phyloP scores from a whole-genome alignment of 2,329 filamentous ascomycete genomes.

The Didymella keratinophila region DNA sequence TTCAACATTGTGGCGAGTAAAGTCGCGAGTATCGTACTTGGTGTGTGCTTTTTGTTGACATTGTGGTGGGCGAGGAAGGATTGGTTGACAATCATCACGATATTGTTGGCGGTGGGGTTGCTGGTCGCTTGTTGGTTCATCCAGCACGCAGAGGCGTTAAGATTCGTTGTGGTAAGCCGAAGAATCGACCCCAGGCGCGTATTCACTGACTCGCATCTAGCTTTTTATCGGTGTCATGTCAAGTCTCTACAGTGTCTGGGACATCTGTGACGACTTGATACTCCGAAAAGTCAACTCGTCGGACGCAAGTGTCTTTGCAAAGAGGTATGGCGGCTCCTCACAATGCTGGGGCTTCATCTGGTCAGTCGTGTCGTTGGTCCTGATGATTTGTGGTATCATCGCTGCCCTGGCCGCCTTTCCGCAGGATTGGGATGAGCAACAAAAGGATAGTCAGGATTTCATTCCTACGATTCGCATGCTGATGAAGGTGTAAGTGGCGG shows the following conservation, averaged over 20 bases:
- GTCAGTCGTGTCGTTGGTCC: slow-evolving; percentile 73
- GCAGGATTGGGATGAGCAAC: slow-evolving; percentile 72
- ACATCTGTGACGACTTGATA: slow-evolving; percentile 85
- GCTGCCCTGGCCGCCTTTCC: slow-evolving; percentile 79
- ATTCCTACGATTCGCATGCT: slow-evolving; percentile 56
- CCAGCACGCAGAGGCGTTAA: slow-evolving; percentile 73
- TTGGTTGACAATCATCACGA: slow-evolving; percentile 77
- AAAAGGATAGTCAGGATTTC: slow-evolving; percentile 72
- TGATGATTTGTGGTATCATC: slow-evolving; percentile 78
- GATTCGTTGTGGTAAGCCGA: slow-evolving; percentile 70
- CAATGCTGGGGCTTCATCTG: slow-evolving; percentile 84
- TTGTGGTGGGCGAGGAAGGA: slow-evolving; percentile 83
- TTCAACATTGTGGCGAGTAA: slow-evolving; percentile 85
- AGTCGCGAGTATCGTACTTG: slow-evolving; percentile 76
- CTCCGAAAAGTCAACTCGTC: slow-evolving; percentile 81
- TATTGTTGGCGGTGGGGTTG: slow-evolving; percentile 73
- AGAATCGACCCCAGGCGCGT: neutral
- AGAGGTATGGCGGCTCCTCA: slow-evolving; percentile 79
- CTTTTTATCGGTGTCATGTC: slow-evolving; percentile 86
- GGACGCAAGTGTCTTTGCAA: slow-evolving; percentile 79
- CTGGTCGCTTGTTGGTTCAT: slow-evolving; percentile 83
- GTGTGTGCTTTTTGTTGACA: slow-evolving; percentile 77
- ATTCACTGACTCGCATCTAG: slow-evolving; percentile 39
- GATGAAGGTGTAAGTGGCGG: neutral
- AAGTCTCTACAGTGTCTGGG: slow-evolving; percentile 81